A percentile compares a stretch with the other conserved stretches of the same genome.
These are phyloP conservation scores for Podaxis pistillaris DNA, from an alignment of 768 basidiomycete species.

Conservation along the genomic window DNA sequence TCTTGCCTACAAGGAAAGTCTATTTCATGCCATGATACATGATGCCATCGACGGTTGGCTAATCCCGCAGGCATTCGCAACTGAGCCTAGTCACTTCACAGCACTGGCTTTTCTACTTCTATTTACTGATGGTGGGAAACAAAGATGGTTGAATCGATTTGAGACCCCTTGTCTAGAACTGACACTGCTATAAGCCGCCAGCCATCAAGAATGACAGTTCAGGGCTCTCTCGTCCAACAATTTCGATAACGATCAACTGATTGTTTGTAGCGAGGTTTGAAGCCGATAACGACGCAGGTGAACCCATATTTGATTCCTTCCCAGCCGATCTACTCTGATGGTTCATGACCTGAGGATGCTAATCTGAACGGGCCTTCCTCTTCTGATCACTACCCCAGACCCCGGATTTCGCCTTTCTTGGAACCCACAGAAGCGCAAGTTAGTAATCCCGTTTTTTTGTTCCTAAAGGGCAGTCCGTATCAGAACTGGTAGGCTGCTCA, in stretches of 20 bases:
- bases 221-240: background rate
- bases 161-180: background rate
- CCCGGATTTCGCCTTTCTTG: conserved; percentile 10
- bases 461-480: background rate
- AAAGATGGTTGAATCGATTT: background rate
- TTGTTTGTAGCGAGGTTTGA: background rate
- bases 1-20: background rate
- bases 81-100: background rate
- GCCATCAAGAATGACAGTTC: background rate
- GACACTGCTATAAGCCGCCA: background rate
- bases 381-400: conserved; percentile 8
- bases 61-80: background rate
- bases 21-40: background rate
- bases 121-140: background rate
- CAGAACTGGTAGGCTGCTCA: background rate
- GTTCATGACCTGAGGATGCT: background rate
- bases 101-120: background rate
- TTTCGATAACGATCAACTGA: background rate
- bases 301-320: background rate
- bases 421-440: background rate
- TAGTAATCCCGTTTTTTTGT: background rate
- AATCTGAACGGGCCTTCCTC: background rate
- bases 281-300: background rate
- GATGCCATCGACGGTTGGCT: background rate
- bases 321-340: background rate